A percentile compares a stretch with the other conserved stretches of the same genome.
Conservation (phyloP, 768 basidiomycete genomes). For the Nidularia sp. region DNA sequence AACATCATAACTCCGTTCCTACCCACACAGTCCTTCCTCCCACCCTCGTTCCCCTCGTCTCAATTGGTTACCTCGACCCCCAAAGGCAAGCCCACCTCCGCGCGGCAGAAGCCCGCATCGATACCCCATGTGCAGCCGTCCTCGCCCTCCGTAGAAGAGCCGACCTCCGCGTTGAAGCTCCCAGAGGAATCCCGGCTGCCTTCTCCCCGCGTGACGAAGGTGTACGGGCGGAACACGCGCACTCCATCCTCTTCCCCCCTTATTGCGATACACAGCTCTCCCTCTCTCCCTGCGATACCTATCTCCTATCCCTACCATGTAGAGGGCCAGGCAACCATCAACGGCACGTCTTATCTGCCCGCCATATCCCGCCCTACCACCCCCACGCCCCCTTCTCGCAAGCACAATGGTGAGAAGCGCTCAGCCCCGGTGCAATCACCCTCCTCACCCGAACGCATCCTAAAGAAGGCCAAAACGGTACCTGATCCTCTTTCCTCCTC, state of each 20-base stretch:
- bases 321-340: too few relatives aligned
- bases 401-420: neutral
- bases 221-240: neutral
- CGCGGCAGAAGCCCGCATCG: slow-evolving; percentile 37
- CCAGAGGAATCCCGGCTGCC: neutral
- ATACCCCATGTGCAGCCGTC: slow-evolving; percentile 28
- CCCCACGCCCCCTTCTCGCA: neutral
- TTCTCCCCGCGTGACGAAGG: neutral
- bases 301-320: neutral
- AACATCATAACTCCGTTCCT: slow-evolving; percentile 2
- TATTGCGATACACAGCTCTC: neutral
- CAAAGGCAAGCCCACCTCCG: slow-evolving; percentile 10
- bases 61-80: slow-evolving; percentile 55
- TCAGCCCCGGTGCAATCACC: neutral
- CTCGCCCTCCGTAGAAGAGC: slow-evolving; percentile 9
- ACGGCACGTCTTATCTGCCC: neutral
- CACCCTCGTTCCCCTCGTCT: slow-evolving; percentile 51
- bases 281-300: neutral
- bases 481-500: neutral
- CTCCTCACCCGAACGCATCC: neutral
- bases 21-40: slow-evolving; percentile 36
- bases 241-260: neutral
- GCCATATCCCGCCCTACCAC: neutral
- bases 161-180: slow-evolving; percentile 6
- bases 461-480: neutral